phyloP scores from a whole-genome alignment of 1,284 basidiomycete species.

The Sanghuangporus sanghuang region DNA sequence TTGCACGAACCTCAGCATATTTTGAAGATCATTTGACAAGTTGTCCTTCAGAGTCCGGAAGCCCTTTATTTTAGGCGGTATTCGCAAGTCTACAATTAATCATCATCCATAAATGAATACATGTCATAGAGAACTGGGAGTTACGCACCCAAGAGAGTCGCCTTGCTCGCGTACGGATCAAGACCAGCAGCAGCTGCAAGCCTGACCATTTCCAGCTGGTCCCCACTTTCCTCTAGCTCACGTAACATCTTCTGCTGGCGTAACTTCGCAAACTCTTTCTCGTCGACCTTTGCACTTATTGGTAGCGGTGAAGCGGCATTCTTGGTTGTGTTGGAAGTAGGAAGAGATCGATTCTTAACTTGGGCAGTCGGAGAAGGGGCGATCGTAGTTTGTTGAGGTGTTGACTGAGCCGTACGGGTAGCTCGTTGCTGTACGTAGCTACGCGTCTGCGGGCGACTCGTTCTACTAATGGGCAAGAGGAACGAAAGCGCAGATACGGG shows the following conservation, averaged over 20 bases:
- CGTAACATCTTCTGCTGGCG: background rate
- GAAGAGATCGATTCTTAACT: constrained; percentile 12
- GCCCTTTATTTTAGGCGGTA: constrained; percentile 8
- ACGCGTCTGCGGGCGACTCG: background rate
- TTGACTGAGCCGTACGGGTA: constrained; percentile 8
- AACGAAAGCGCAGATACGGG: background rate
- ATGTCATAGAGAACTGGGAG: background rate
- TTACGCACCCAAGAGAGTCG: constrained; percentile 9
- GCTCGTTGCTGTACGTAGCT: constrained; percentile 10
- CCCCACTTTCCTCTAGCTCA: constrained; percentile 7
- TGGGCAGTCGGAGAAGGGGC: constrained; percentile 13
- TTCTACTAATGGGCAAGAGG: background rate
- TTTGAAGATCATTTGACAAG: constrained; percentile 8
- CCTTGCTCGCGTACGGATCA: constrained; percentile 12
- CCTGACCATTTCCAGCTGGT: constrained; percentile 4
- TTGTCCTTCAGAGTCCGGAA: constrained; percentile 2
- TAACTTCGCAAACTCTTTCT: background rate
- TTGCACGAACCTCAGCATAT: constrained; percentile 12
- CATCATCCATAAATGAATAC: background rate
- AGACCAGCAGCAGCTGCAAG: constrained; percentile 4
- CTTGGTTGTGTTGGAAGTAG: background rate
- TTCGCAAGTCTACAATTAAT: constrained; percentile 2
- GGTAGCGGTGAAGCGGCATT: background rate
- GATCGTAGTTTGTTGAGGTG: constrained; percentile 8
- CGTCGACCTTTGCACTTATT: background rate